Evolutionary conservation across 2,329 filamentous ascomycete genomes (phyloP).

Genomic region (Fusarium floridanum): DNA sequence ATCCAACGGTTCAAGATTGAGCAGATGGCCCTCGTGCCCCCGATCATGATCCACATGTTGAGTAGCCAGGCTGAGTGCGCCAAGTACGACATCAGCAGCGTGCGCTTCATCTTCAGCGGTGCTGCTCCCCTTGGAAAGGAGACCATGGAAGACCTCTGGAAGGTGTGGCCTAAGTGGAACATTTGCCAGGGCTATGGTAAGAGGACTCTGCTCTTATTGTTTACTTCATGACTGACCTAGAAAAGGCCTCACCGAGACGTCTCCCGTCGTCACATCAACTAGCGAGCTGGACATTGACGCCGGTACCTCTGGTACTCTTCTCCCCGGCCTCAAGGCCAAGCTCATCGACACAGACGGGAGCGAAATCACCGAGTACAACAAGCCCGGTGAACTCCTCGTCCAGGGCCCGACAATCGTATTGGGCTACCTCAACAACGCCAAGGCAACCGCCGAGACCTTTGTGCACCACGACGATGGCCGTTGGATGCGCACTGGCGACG

Average conservation of each 20-base stretch:
- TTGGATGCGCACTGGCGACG: constrained; percentile 89
- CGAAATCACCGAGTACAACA: constrained; percentile 76
- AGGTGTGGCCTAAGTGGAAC: constrained; percentile 72
- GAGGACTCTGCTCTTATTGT: not conserved
- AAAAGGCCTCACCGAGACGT: constrained; percentile 78
- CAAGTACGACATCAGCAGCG: constrained; percentile 78
- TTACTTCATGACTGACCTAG: not conserved
- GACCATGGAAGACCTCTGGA: constrained; percentile 72
- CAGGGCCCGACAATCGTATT: constrained; percentile 82
- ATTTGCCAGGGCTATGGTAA: constrained; percentile 80
- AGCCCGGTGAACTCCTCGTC: constrained; percentile 84
- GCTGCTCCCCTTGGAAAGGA: constrained; percentile 81
- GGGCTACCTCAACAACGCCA: constrained; percentile 89
- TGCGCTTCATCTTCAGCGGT: constrained; percentile 75
- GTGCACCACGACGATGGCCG: constrained; percentile 72
- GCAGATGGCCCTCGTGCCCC: constrained; percentile 78
- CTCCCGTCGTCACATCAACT: constrained; percentile 73
- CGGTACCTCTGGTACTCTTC: constrained; percentile 76
- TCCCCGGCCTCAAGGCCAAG: constrained; percentile 74
- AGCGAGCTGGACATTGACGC: constrained; percentile 71
- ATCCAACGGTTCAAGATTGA: constrained; percentile 79
- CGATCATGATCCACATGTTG: constrained; percentile 81
- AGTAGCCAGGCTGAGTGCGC: constrained; percentile 70
- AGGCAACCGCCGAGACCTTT: constrained; percentile 86
- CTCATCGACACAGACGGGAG: constrained; percentile 75